Conservation (phyloP, 2,329 filamentous ascomycete species). For the Botrytis squamosa region DNA sequence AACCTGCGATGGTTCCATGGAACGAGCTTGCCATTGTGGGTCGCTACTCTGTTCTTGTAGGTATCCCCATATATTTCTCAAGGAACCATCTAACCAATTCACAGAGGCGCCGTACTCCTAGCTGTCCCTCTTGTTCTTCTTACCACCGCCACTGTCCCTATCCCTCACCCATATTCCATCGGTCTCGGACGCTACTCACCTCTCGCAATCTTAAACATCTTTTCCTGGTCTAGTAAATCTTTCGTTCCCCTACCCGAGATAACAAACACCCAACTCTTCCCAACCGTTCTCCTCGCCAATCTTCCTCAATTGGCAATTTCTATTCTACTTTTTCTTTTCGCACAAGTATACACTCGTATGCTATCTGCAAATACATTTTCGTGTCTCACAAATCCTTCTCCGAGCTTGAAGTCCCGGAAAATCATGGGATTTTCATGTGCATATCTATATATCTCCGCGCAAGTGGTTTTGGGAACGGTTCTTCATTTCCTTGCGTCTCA, state of each 20-base stretch:
- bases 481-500: slow-evolving; percentile 13
- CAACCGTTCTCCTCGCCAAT: slow-evolving; percentile 44
- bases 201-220: not conserved
- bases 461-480: not conserved
- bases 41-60: slow-evolving; percentile 24
- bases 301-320: slow-evolving; percentile 48
- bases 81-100: not conserved
- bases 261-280: slow-evolving; percentile 22
- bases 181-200: not conserved
- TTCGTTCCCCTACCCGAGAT: not conserved
- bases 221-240: slow-evolving; percentile 11
- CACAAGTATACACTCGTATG: slow-evolving; percentile 48
- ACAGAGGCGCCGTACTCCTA: not conserved
- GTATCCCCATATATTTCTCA: not conserved
- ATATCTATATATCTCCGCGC: not conserved
- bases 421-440: not conserved
- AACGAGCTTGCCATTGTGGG: slow-evolving; percentile 22
- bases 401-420: not conserved
- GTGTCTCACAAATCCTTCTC: not conserved
- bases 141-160: slow-evolving; percentile 17
- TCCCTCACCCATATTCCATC: slow-evolving; percentile 4
- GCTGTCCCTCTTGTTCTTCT: slow-evolving; percentile 1
- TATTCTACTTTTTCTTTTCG: slow-evolving; percentile 47
- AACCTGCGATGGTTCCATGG: slow-evolving; percentile 28
- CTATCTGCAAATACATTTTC: slow-evolving; percentile 47